Evolutionary conservation across 1,139 yeast genomes (phyloP), one percentile per base, ranked within the genome.

Genomic region (Zygosaccharomyces pseudobailii): DNA sequence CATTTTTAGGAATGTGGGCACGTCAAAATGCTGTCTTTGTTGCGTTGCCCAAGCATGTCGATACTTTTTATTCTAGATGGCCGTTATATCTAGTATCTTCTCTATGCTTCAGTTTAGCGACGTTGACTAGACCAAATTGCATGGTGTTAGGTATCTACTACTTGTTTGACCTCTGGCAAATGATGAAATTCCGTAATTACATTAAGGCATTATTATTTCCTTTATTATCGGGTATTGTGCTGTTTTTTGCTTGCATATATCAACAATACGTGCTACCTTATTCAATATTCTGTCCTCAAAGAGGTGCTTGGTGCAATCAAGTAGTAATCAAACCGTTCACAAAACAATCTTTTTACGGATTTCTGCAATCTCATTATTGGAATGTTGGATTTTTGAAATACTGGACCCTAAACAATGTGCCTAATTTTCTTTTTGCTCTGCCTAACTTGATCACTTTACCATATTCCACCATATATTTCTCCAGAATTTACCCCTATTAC

Each of bases 281-380:
- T 61, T 31, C 43, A 3, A 57, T 61, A 22, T 85, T 79, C 57
- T 92, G 98, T 62, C 84, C 87, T 0, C 74, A 70, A n/a, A 68
- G 87, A 54, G 82, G 84, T 1, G 84, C 75, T 52, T 92, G 97
- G 97, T 92, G 98, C 63, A 55, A 63, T 13, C 54, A 65, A 21
- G 61, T 53, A 9, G 40, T 84, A 0, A 88, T 38, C 4, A 28
- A 32, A n/a, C 54, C 60, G 9, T 24, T 63, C 5, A 57, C 67
- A 1, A 55, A 45, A 33, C 34, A 89, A 3, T 76, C 86, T 30
- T 71, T 92, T 33, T 83, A 84, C 59, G 67, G 78, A n/a, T 87
- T 74, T 63, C 87, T 95, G 6, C 98, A 92, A 66, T 52, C 69
- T 2, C 74, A 81, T 54, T 90, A 92, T 65, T 92, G 98, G 98